Evolutionary conservation across 495 filamentous ascomycete genomes (phyloP), one percentile per base, ranked within the genome.

Genomic region (Penicillium parvum): DNA sequence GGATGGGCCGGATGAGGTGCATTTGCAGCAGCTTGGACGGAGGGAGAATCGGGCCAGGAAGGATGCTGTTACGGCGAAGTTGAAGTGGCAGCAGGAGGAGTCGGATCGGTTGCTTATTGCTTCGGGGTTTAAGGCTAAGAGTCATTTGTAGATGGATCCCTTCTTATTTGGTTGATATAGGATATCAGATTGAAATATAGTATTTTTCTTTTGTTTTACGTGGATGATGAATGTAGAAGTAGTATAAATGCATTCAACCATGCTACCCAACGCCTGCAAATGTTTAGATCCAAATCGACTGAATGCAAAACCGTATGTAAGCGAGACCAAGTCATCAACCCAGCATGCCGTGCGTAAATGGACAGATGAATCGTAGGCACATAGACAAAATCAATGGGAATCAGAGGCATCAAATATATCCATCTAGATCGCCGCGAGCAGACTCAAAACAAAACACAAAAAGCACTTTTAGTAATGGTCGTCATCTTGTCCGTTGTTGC

Each of bases 1-100:
- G 3, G 90, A 96, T 66, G 90, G 90, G 5, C 90, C 90, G 0
- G 90, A 95, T 65, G 90, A 96, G 76, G 89, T 94, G 27, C 90
- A 96, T 66, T 64, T 96, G 61, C 85, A 94, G 69, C 90, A 96
- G 63, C 73, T 96, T 67, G 90, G 88, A 8, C 77, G 78, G 53
- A 81, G 88, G 37, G 90, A 96, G 74, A 94, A 90, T 58, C 82
- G 77, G 66, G 64, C 76, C 28, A 75, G 79, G 27, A 73, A 72
- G 64, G 81, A 71, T 35, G 68, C 76, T 29, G 72, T 89, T 37
- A 69, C 73, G 23, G 72, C 71, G 35, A 83, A 78, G 60, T 71
- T 90, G 52, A 68, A 73, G 23, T 73, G 65, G 65, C 88, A 92
- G 66, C 75, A 64, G 43, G 63, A 74, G 35, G 79, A 78, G 65